Base-by-base conservation (phyloP, 495 filamentous ascomycete genomes). In the Wilcoxina mikolae region DNA sequence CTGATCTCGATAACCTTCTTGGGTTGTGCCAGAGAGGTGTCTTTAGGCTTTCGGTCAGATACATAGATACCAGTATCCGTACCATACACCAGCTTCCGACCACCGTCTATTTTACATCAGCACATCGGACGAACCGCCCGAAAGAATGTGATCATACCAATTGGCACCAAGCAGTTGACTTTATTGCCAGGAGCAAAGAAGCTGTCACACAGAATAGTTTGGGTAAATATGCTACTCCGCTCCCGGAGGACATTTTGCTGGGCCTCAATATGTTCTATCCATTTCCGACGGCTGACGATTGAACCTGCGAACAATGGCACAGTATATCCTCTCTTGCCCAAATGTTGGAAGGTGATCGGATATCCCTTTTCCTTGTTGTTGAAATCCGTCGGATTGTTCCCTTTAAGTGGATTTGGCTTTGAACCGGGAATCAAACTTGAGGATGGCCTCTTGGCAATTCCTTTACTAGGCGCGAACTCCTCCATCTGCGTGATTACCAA, bases 401-500 rank as follows among this genome's bases (percentile, higher is more conserved):
- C 51, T 38, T 55, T 49, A 3, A 53, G 29, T 20, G 51, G 50
- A 28, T 58, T 74, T 10, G 25, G 46, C 50, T 81, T 79, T 51
- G 84, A 76, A 24, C 87, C 85, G 20, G 83, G 79, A 41, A 94
- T 77, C 51, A 99, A 70, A 67, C 85, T 87, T 0, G 89, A 91
- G 3, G 91, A 94, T 3, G 90, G 83, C 54, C 93, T 73, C 68
- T 95, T 96, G 2, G 76, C 65, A 22, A 94, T 77, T 25, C 91
- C 93, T 31, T 77, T 62, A 56, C 76, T 82, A 10, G 91, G 90
- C 22, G 91, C 82, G 15, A 96, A 79, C 60, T 94, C 86, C 28
- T 96, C 93, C 88, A 95, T 95, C 65, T 95, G 87, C 38, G 83
- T 82, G 62, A 99, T 95, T 17, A 90, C 82, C 48, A 96, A 75